Evolutionary conservation across 2,329 filamentous ascomycete species (phyloP).

Genomic region (Ophiocordyceps camponoti-saundersi): DNA sequence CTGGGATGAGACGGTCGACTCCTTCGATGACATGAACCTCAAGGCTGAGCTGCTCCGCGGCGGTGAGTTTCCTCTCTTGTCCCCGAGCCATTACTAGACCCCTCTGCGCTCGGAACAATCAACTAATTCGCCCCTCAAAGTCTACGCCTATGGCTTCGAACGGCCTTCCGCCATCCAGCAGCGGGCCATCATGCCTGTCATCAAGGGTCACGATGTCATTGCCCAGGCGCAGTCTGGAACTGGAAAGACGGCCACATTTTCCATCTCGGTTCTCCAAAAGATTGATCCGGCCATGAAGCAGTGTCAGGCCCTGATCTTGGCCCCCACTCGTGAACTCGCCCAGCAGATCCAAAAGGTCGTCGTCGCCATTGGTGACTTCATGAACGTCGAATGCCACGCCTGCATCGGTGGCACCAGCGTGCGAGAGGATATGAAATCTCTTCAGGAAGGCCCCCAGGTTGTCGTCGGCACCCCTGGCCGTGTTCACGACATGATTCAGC

Average conservation of each 20-base stretch:
- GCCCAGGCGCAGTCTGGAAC: slow-evolving; percentile 99
- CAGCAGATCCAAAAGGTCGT: slow-evolving; percentile 99
- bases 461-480: slow-evolving; percentile 96
- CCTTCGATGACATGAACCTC: slow-evolving; percentile 95
- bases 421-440: slow-evolving; percentile 95
- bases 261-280: slow-evolving; percentile 97
- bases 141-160: slow-evolving; percentile 99
- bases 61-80: slow-evolving; percentile 27
- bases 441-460: slow-evolving; percentile 89
- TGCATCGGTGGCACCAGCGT: slow-evolving; percentile 98
- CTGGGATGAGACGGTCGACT: slow-evolving; percentile 99
- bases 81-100: not conserved
- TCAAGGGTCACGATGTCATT: slow-evolving; percentile 99
- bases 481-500: slow-evolving; percentile 99
- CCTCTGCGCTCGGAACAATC: not conserved
- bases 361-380: slow-evolving; percentile 96
- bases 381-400: slow-evolving; percentile 97
- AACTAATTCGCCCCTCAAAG: slow-evolving; percentile 15
- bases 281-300: slow-evolving; percentile 89
- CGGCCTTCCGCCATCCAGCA: slow-evolving; percentile 98
- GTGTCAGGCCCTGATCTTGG: slow-evolving; percentile 95
- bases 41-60: slow-evolving; percentile 96
- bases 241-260: slow-evolving; percentile 99
- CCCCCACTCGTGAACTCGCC: slow-evolving; percentile 93
- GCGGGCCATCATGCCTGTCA: slow-evolving; percentile 99